phyloP scores from a whole-genome alignment of 805 yeast genomes.

The Monosporozyma solicola region DNA sequence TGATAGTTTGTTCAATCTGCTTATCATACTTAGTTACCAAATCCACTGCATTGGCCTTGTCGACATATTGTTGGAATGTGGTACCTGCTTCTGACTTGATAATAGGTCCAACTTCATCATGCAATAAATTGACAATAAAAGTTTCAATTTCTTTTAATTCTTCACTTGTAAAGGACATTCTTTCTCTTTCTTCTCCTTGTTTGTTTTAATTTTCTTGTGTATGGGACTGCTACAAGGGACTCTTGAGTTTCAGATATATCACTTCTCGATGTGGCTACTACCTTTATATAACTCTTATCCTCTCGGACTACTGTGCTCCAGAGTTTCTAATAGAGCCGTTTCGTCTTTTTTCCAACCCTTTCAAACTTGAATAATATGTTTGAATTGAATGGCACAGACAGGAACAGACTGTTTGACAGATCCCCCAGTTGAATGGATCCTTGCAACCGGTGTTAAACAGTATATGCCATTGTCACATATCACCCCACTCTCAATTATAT shows the following conservation, averaged over 20 bases:
- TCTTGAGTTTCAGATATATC: neutral
- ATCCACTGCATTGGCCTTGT: conserved; percentile 53
- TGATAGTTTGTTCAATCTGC: conserved; percentile 38
- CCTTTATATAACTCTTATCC: neutral
- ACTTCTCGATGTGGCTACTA: neutral
- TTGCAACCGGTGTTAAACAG: neutral
- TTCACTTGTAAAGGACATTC: conserved; percentile 2
- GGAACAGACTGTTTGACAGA: neutral
- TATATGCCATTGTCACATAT: neutral
- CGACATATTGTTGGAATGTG: conserved; percentile 36
- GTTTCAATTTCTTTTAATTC: conserved; percentile 23
- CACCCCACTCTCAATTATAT: neutral
- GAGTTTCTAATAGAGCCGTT: neutral
- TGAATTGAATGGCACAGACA: neutral
- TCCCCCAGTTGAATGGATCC: neutral
- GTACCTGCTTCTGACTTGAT: conserved; percentile 21
- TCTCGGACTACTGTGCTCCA: conserved; percentile 5
- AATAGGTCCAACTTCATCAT: conserved; percentile 22
- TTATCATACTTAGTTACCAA: conserved; percentile 55
- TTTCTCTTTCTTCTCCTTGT: neutral
- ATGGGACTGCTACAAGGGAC: too few relatives aligned
- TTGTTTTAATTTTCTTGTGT: neutral
- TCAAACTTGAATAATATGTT: neutral
- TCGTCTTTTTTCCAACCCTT: neutral
- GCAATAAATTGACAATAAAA: conserved; percentile 15